Evolutionary conservation across 768 basidiomycete genomes (phyloP).

Genomic region (Infundibulicybe gibba): DNA sequence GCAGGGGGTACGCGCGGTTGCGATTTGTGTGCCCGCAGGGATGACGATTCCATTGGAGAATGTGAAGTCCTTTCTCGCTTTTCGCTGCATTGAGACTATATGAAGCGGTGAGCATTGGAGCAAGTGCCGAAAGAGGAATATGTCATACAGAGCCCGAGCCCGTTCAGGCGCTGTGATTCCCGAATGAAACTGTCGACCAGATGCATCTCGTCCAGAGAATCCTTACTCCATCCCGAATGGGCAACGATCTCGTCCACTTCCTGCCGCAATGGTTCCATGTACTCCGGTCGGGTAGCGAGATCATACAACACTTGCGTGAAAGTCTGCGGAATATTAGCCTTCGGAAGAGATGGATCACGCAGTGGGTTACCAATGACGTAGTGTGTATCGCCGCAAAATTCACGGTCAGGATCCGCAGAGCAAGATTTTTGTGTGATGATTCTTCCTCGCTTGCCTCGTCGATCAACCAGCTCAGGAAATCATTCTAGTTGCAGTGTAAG

Average conservation of each 20-base stretch:
- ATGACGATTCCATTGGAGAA: conserved; percentile 13
- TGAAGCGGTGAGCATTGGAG: not conserved
- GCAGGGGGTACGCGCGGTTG: not conserved
- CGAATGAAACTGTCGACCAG: no score
- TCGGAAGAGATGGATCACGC: not conserved
- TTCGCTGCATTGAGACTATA: conserved; percentile 20
- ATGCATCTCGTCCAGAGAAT: conserved; percentile 29
- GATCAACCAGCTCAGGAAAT: conserved; percentile 19
- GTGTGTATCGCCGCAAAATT: no score
- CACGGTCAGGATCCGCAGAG: no score
- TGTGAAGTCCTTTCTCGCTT: conserved; percentile 12
- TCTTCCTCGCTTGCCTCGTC: conserved; percentile 19
- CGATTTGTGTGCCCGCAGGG: conserved; percentile 9
- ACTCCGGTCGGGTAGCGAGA: no score
- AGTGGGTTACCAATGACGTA: no score
- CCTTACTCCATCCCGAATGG: conserved; percentile 37
- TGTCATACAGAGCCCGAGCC: no score
- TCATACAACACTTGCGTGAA: no score
- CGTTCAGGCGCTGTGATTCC: no score
- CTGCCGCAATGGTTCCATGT: no score
- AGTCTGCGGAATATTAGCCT: conserved; percentile 6
- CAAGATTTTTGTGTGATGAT: conserved; percentile 13
- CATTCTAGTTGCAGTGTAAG: conserved; percentile 4
- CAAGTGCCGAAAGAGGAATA: not conserved
- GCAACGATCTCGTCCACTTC: no score